Conservation (phyloP, 805 yeast genomes). For the Saturnispora galanensis region DNA sequence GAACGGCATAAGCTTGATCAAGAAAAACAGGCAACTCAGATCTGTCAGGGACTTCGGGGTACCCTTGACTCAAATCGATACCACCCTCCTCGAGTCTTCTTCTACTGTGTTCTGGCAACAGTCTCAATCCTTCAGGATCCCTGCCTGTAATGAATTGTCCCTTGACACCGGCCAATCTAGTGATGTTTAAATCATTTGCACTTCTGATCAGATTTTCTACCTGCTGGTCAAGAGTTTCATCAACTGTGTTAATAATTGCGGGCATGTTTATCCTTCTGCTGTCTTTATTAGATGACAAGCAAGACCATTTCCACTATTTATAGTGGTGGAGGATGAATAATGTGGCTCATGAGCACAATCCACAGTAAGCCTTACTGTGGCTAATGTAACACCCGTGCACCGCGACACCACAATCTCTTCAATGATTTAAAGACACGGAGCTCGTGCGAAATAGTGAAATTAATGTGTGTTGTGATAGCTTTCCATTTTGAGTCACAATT, state of each 20-base stretch:
- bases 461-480: too few relatives aligned
- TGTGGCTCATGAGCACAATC: too few relatives aligned
- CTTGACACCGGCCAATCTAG: slow-evolving; percentile 1
- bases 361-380: too few relatives aligned
- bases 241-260: not conserved
- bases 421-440: too few relatives aligned
- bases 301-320: too few relatives aligned
- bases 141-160: slow-evolving; percentile 8
- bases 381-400: too few relatives aligned
- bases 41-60: slow-evolving; percentile 29
- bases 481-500: too few relatives aligned
- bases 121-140: slow-evolving; percentile 16
- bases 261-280: not conserved
- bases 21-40: slow-evolving; percentile 28
- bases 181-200: slow-evolving; percentile 7
- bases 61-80: slow-evolving; percentile 29
- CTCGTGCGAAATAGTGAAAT: too few relatives aligned
- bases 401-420: too few relatives aligned
- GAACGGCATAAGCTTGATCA: slow-evolving; percentile 32
- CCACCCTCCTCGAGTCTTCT: slow-evolving; percentile 28
- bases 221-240: slow-evolving; percentile 10
- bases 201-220: slow-evolving; percentile 12
- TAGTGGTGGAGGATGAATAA: too few relatives aligned
- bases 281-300: too few relatives aligned
- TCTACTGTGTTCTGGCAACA: slow-evolving; percentile 20